Conservation (phyloP, 345 rosid genomes). For the Eucalyptus cloeziana region DNA sequence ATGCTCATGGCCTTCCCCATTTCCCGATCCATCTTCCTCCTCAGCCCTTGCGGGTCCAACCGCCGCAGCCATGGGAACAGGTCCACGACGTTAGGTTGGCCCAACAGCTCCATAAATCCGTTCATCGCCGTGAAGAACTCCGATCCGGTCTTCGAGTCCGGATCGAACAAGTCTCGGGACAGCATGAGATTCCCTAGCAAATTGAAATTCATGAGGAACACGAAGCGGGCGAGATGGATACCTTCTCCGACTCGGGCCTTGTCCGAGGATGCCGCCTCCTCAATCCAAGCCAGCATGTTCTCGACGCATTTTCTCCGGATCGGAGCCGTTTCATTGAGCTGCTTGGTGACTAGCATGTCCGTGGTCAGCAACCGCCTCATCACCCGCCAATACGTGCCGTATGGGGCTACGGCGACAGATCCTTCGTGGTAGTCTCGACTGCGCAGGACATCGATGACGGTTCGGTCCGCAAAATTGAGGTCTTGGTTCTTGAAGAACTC, state of each 20-base stretch:
- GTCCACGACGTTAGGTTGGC: slow-evolving; percentile 21
- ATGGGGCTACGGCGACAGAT: slow-evolving; percentile 37
- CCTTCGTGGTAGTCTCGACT: slow-evolving; percentile 17
- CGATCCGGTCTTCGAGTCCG: slow-evolving; percentile 5
- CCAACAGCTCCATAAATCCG: slow-evolving; percentile 17
- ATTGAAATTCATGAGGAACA: slow-evolving; percentile 30
- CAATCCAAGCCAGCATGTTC: slow-evolving; percentile 31
- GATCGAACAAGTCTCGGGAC: slow-evolving; percentile 32
- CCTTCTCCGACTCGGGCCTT: background rate
- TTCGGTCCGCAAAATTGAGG: slow-evolving; percentile 26
- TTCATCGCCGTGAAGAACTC: slow-evolving; percentile 12
- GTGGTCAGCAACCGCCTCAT: slow-evolving; percentile 24
- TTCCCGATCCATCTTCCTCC: slow-evolving; percentile 27
- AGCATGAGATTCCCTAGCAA: slow-evolving; percentile 37
- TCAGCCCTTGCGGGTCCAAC: slow-evolving; percentile 44
- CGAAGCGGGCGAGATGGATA: slow-evolving; percentile 21
- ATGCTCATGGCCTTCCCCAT: slow-evolving; percentile 37
- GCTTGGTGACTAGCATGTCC: slow-evolving; percentile 28
- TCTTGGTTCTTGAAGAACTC: slow-evolving; percentile 59
- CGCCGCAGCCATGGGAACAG: slow-evolving; percentile 25
- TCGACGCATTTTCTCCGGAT: slow-evolving; percentile 28
- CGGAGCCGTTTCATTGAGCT: slow-evolving; percentile 14
- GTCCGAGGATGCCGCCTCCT: background rate
- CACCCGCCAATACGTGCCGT: slow-evolving; percentile 42
- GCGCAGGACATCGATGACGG: slow-evolving; percentile 18